These are phyloP conservation scores for Sporothrix pseudoabietina DNA, from an alignment of 2,329 filamentous ascomycete species.

Conservation along the genomic window DNA sequence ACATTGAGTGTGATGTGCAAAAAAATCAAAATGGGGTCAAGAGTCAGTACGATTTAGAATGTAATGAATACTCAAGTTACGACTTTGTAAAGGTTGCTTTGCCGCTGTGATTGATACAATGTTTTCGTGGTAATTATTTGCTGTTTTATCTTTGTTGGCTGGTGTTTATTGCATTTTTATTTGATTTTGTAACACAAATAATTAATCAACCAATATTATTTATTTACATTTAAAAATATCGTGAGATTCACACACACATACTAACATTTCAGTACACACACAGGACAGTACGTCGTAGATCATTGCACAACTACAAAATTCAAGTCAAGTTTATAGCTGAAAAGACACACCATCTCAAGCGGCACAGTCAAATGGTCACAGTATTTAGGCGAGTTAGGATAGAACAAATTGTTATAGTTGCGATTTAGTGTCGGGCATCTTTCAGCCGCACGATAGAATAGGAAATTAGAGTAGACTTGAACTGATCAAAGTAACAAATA, in stretches of 20 bases:
- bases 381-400: neutral
- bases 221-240: too few relatives aligned
- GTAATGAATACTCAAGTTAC: neutral
- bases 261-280: neutral
- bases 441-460: neutral
- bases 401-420: conserved; percentile 15
- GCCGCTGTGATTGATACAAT: neutral
- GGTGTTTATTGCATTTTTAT: neutral
- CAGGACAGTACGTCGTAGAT: too few relatives aligned
- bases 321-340: neutral
- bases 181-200: neutral
- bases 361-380: neutral
- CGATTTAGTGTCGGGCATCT: neutral
- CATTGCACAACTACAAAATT: too few relatives aligned
- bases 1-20: conserved; percentile 45
- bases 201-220: neutral
- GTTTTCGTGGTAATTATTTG: neutral
- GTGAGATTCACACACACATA: neutral
- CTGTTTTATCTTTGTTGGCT: neutral
- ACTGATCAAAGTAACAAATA: conserved; percentile 5
- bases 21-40: neutral
- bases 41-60: neutral
- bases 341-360: neutral
- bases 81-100: neutral
- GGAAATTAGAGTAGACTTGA: conserved; percentile 6